Evolutionary conservation across 2,329 filamentous ascomycete genomes (phyloP), one percentile per base, ranked within the genome.

Genomic region (Fusarium pseudocircinatum): DNA sequence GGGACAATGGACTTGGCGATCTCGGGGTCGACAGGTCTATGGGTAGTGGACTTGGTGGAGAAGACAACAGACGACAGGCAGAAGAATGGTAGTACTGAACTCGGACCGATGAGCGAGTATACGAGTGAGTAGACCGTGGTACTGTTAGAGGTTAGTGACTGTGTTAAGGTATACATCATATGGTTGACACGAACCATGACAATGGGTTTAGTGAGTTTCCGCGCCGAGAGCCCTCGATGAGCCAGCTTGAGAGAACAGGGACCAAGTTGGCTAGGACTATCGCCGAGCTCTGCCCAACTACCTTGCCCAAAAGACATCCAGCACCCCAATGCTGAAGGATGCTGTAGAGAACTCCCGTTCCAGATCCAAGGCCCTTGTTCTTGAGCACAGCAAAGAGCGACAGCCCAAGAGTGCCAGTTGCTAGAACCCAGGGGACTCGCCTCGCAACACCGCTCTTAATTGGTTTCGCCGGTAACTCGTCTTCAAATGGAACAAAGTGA

Each of bases 81-180:
- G 10, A 53, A 53, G 14, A 37, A 26, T 7, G 50, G 24, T 0
- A 37, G 50, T 5, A 28, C 24, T 12, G 50, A 37, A 20, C 7
- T 53, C 4, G 50, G 34, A 4, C 50, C 20, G 1, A 22, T 37
- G 2, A 53, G 7, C 5, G 50, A 37, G n/a, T 53, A 53, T 13
- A 53, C 13, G 2, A 37, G 32, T 2, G 50, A 53, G 49, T 20
- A 53, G 7, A 22, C 10, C 2, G n/a, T 53, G 8, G 32, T 53
- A 20, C 50, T 53, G 14, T 12, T 28, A 0, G 0, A 15, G 1
- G 32, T 53, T 13, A 53, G 49, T 13, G 6, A 9, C 7, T 53
- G 10, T 16, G n/a, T 9, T 0, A 6, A 11, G 10, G 0, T 3
- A 4, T 13, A 0, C 0, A 13, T 22, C 1, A 22, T 12, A 5